Percentiles rank a stretch among this genome's conserved stretches.
Evolutionary conservation across 2,329 filamentous ascomycete species (phyloP).

Genomic region (Amesomyces nigricolor): DNA sequence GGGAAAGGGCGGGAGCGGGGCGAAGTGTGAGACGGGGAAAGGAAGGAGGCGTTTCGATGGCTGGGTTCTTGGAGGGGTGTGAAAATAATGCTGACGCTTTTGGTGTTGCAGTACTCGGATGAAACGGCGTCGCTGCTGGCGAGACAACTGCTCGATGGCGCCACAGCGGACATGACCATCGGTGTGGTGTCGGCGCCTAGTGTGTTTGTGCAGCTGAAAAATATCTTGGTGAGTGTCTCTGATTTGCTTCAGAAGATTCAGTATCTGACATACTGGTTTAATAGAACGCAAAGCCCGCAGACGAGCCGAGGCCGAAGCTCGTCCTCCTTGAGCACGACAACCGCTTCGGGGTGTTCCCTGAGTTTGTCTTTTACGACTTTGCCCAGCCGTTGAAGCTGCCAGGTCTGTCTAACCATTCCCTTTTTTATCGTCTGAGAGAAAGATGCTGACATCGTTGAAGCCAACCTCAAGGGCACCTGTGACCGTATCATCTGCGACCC

Average conservation of each 20-base stretch:
- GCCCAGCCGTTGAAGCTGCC: conserved; percentile 61
- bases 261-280: too few relatives aligned
- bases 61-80: too few relatives aligned
- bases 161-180: conserved; percentile 52
- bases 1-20: too few relatives aligned
- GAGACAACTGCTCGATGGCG: conserved; percentile 57
- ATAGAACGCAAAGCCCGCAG: conserved; percentile 20
- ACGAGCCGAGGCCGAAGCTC: conserved; percentile 48
- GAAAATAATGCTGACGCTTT: background rate
- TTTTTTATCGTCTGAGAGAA: background rate
- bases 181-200: conserved; percentile 70
- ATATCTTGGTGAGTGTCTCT: conserved; percentile 37
- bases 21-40: too few relatives aligned
- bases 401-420: conserved; percentile 29
- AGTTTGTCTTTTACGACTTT: conserved; percentile 73
- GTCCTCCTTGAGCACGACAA: conserved; percentile 68
- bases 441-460: conserved; percentile 27
- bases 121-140: conserved; percentile 62
- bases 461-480: conserved; percentile 54
- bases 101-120: conserved; percentile 56
- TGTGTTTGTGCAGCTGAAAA: conserved; percentile 71
- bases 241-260: too few relatives aligned
- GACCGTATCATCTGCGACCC: conserved; percentile 72
- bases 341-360: conserved; percentile 66
- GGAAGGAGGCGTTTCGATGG: too few relatives aligned